Evolutionary conservation across 495 filamentous ascomycete species (phyloP).

Genomic region (Cryomyces minteri): DNA sequence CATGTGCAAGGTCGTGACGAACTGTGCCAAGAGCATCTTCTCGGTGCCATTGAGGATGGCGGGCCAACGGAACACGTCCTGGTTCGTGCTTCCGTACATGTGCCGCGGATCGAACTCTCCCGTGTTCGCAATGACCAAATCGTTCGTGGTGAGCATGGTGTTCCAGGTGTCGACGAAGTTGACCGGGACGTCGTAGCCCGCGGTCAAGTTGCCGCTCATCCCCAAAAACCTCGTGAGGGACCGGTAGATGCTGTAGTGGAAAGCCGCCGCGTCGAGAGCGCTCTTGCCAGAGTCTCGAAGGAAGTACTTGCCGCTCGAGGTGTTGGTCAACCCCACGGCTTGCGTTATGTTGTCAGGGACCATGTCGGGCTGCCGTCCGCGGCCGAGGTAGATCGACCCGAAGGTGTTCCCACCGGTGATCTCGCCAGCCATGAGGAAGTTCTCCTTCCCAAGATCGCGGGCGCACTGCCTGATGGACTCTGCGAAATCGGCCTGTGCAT

Average conservation of each 20-base stretch:
- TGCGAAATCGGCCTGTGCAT: constrained; percentile 40
- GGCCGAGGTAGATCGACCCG: constrained; percentile 44
- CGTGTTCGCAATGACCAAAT: constrained; percentile 44
- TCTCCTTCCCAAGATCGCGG: constrained; percentile 33
- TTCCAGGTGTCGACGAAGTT: constrained; percentile 47
- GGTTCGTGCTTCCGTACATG: constrained; percentile 49
- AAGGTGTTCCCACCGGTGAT: constrained; percentile 43
- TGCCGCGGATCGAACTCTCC: constrained; percentile 51
- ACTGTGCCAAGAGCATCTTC: constrained; percentile 38
- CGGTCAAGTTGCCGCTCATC: constrained; percentile 39
- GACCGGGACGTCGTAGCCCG: constrained; percentile 38
- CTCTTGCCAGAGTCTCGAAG: constrained; percentile 36
- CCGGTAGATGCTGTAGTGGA: constrained; percentile 52
- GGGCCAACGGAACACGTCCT: constrained; percentile 61
- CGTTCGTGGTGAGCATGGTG: constrained; percentile 41
- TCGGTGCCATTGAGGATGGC: constrained; percentile 39
- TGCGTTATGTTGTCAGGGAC: constrained; percentile 26
- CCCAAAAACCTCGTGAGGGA: constrained; percentile 45
- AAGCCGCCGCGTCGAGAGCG: constrained; percentile 45
- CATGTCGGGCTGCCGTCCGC: constrained; percentile 38
- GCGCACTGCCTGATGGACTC: constrained; percentile 37
- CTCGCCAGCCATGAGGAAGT: constrained; percentile 48
- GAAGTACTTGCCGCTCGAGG: constrained; percentile 28
- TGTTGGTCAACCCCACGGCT: constrained; percentile 28
- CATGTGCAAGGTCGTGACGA: constrained; percentile 43